These are phyloP conservation scores for Amanita fuliginea DNA, from an alignment of 768 basidiomycete species.

Conservation along the genomic window DNA sequence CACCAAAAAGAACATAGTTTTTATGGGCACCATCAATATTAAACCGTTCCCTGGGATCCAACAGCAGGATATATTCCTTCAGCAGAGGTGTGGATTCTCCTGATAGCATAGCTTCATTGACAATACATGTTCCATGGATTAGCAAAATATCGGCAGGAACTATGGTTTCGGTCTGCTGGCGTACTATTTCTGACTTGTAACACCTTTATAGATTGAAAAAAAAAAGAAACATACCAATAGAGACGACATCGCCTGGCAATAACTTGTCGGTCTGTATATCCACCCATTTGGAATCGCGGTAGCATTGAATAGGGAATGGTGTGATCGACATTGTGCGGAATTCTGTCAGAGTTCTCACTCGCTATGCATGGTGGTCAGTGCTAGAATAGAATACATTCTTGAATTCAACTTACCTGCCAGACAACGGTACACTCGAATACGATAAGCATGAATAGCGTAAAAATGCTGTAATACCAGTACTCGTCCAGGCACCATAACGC, in stretches of 20 bases:
- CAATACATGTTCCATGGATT: constrained; percentile 87
- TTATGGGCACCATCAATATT: constrained; percentile 85
- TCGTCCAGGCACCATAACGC: constrained; percentile 97
- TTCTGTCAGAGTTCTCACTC: constrained; percentile 86
- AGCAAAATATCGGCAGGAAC: constrained; percentile 92
- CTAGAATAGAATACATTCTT: not conserved
- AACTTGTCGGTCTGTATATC: constrained; percentile 78
- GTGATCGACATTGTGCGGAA: constrained; percentile 95
- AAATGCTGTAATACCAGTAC: constrained; percentile 98
- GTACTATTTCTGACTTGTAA: constrained; percentile 28
- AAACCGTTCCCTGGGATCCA: constrained; percentile 62
- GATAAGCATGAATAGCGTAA: constrained; percentile 96
- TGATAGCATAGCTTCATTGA: constrained; percentile 98
- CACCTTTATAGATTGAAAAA: not conserved
- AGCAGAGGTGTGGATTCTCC: constrained; percentile 96
- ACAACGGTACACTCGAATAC: constrained; percentile 99
- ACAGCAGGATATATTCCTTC: constrained; percentile 88
- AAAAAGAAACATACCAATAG: constrained; percentile 34
- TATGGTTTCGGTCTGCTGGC: constrained; percentile 68
- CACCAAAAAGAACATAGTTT: constrained; percentile 84
- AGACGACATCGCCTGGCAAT: constrained; percentile 89
- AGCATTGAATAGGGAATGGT: constrained; percentile 79
- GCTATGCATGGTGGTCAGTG: constrained; percentile 30
- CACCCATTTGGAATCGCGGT: constrained; percentile 72
- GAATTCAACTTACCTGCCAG: constrained; percentile 65